Base-by-base conservation (phyloP, 208 protist species). In the Leishmania lainsoni region DNA sequence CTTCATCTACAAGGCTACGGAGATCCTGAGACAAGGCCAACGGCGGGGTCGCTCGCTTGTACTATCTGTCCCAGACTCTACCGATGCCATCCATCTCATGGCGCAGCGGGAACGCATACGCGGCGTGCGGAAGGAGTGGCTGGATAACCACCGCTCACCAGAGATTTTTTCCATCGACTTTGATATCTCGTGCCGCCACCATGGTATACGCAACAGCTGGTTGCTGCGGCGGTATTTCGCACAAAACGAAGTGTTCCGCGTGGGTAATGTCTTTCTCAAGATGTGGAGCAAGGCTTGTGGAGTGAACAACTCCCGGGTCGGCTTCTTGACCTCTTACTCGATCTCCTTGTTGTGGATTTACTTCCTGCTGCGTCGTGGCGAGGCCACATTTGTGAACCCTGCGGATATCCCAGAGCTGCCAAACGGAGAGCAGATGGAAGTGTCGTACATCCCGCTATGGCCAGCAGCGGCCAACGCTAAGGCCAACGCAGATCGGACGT, bases 141-240 rank as follows among this genome's bases (percentile, higher is more conserved):
- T 72, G 32, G 3, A n/a, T 17, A 39, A 69, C 59, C 39, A 65
- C 14, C 84, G 81, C 48, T 76, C 88, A 39, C 89, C 92, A 6
- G 91, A 95, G 51, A 87, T 97, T 42, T 96, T 93, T 84, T 79
- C 76, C 48, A 78, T 97, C 63, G 91, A 97, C 70, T 96, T 97
- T 75, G 94, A 97, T 73, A 68, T 97, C n/a, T 94, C 90, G 20
- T 92, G 83, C 79, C 86, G 92, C 65, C 51, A 75, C 63, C 75
- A 90, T 17, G 94, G 94, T 35, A 84, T 97, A 32, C 92, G 94
- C 26, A 97, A 97, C 89, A 95, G 91, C 77, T 94, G 85, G 88
- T 84, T 96, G n/a, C 76, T 97, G 75, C 92, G 92, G 4, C 52
- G 66, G 16, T 97, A 97, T 81, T 58, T 96, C 32, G 69, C 45